Base-by-base conservation (phyloP, 1,284 basidiomycete species). In the Pterulicium gracile region DNA sequence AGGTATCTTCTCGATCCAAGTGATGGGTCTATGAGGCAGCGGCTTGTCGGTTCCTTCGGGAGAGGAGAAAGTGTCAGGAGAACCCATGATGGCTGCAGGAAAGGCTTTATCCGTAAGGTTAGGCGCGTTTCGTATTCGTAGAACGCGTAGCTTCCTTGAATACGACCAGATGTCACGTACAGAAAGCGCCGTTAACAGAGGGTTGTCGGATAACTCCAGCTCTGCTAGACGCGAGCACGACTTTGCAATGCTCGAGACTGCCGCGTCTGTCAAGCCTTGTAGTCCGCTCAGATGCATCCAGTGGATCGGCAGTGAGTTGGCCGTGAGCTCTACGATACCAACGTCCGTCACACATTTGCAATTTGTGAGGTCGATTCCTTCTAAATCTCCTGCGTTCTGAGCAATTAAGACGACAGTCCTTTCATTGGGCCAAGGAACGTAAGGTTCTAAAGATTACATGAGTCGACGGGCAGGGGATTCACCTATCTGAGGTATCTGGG, bases 101-200 rank as follows among this genome's bases (percentile, higher is more conserved):
- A 96, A 90, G 0, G 81, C 88, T 49, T 76, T 77, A 60, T 90
- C 85, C 18, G 80, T 83, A 48, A 96, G 62, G 35, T 34, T 14
- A 15, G 27, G 21, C 50, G 22, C 18, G 45, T 39, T 40, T 35
- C 41, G 44, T 32, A 50, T 27, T 19, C 43, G 23, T 41, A 35
- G 32, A 18, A 45, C 22, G 21, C 22, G 35, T 21, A 49, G 64
- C 53, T 45, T 70, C 71, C 69, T 69, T 21, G 79, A 79, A 60
- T 79, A 82, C 15, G 79, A 74, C 81, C 91, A 94, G n/a, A 96
- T 70, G 55, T 90, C 82, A 48, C 87, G 75, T 14, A 87, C 71
- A 1, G 86, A 74, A 20, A 73, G 59, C 23, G 89, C 77, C 10
- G 85, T 81, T 50, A 96, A 61, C 32, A 81, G 67, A n/a, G 80